phyloP scores from a whole-genome alignment of 116 monocot genomes.

The Dioscorea cayenensis region DNA sequence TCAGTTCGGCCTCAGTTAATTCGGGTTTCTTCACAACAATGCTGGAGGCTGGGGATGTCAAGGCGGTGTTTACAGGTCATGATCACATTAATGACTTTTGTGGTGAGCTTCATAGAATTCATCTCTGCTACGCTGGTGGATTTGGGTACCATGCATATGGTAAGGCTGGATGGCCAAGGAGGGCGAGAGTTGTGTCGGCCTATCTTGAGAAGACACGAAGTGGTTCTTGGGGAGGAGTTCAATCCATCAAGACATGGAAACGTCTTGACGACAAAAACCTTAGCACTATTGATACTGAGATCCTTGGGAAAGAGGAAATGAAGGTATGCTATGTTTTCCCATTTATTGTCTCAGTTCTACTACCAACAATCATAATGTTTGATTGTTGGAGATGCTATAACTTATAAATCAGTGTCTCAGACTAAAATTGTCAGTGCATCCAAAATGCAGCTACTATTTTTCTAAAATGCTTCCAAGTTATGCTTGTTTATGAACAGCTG shows the following conservation, averaged over 20 bases:
- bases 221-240: conserved; percentile 71
- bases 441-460: no score
- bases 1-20: conserved; percentile 50
- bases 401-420: not conserved
- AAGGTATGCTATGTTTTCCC: conserved; percentile 17
- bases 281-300: conserved; percentile 55
- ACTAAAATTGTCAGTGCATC: no score
- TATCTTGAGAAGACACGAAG: conserved; percentile 49
- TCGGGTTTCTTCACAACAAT: conserved; percentile 68
- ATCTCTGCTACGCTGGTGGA: conserved; percentile 68
- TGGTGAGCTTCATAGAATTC: conserved; percentile 44
- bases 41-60: conserved; percentile 56
- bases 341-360: no score
- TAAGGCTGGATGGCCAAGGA: conserved; percentile 89
- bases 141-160: conserved; percentile 96
- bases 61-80: conserved; percentile 60
- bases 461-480: no score
- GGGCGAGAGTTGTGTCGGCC: conserved; percentile 74
- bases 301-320: conserved; percentile 59
- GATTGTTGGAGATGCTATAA: no score
- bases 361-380: no score
- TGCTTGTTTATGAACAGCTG: no score
- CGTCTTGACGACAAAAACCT: conserved; percentile 67
- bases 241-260: conserved; percentile 87
- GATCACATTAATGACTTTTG: conserved; percentile 76